Base-by-base conservation (phyloP, 306 rosid genomes). In the Morella rubra region DNA sequence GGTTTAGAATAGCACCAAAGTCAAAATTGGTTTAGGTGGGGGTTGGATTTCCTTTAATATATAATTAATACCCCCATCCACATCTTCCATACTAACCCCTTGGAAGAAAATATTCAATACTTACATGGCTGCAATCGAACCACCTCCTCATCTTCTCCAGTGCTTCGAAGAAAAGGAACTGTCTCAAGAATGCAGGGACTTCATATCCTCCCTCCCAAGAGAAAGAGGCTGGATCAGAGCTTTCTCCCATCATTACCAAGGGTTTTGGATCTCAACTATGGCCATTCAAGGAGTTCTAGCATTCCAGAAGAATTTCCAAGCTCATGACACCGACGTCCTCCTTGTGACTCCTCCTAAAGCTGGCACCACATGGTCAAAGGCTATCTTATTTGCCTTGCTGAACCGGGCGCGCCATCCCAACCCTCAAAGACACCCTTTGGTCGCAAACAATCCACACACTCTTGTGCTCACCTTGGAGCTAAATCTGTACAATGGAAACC, bases 171-270 rank as follows among this genome's bases (percentile, higher is more conserved):
- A 84, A 19, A 13, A n/a, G 12, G 76, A 79, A 24, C 1, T 79
- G 7, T 42, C 77, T 51, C 58, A 64, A 79, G 86, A 86, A 60
- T 76, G 42, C 72, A 77, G 15, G 53, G 84, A 77, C 51, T 11
- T 84, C 5, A 22, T 80, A 13, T 47, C 80, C 13, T 81, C 77
- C 37, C 12, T 87, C 5, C 90, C 86, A 1, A 47, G 15, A 1
- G 82, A 79, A 37, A 22, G 49, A 2, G 82, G 78, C 7, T 87
- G 84, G 88, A 19, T 79, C 6, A 22, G 44, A 11, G 3, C 15
- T 72, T 37, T 71, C n/a, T 52, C 84, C 32, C 72, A 79, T 24
- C 84, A 58, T 20, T 84, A 79, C 77, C 84, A 87, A 16, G 90
- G 90, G 2, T 84, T 77, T 45, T 86, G 90, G 87, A 9, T 46